Conservation (phyloP, 2,329 filamentous ascomycete species). For the Colletotrichum sp. region DNA sequence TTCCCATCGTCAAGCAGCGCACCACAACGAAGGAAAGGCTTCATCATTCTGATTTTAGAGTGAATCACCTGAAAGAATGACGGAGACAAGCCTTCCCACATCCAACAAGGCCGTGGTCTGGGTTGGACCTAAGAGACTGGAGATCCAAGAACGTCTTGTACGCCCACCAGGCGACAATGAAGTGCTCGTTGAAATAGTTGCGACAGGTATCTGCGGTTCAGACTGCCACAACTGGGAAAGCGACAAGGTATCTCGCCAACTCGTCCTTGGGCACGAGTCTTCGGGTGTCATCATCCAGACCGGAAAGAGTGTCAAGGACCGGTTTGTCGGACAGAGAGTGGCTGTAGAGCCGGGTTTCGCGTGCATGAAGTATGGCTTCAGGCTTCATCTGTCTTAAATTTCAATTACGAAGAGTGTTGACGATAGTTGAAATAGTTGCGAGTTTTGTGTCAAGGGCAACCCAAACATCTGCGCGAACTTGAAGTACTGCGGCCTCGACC, state of each 20-base stretch:
- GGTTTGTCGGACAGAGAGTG: neutral
- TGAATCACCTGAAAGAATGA: neutral
- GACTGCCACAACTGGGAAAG: constrained; percentile 30
- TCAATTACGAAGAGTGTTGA: neutral
- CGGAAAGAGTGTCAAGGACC: neutral
- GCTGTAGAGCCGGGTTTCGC: neutral
- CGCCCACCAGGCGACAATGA: neutral
- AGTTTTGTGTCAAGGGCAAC: neutral
- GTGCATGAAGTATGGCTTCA: neutral
- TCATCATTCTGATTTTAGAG: fast-evolving
- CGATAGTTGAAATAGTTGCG: neutral
- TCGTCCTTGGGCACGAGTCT: constrained; percentile 64
- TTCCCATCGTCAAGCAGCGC: too few species aligned
- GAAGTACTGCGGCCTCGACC: neutral
- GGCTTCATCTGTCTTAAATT: fast-evolving
- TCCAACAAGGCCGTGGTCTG: neutral
- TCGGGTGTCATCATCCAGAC: constrained; percentile 41
- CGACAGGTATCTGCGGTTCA: constrained; percentile 24
- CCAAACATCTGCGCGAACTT: neutral
- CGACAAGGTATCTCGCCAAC: constrained; percentile 21
- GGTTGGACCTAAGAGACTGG: neutral
- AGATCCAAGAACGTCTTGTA: neutral
- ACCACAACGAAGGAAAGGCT: too few species aligned
- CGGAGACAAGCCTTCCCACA: neutral
- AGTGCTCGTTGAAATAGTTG: constrained; percentile 17